Conservation (phyloP, 495 filamentous ascomycete genomes). For the Neurospora sp. region DNA sequence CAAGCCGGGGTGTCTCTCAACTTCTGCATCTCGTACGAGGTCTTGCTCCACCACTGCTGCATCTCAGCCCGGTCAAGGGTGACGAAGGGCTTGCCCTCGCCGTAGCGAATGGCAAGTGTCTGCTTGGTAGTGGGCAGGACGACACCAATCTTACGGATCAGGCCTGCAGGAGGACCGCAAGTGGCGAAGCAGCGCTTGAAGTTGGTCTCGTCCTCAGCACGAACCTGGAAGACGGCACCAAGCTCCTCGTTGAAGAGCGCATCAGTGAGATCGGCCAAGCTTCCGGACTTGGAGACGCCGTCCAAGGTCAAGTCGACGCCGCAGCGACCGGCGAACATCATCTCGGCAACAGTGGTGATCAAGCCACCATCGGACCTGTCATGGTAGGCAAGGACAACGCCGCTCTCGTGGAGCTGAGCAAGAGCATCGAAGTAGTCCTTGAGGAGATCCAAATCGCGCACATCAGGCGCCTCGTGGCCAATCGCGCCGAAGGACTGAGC, state of each 20-base stretch:
- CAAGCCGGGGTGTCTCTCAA: conserved; percentile 81
- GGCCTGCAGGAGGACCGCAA: conserved; percentile 70
- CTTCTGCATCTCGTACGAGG: conserved; percentile 85
- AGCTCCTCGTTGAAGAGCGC: conserved; percentile 93
- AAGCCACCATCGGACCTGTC: conserved; percentile 90
- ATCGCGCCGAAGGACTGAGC: conserved; percentile 87
- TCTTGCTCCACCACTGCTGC: conserved; percentile 81
- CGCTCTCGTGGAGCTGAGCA: conserved; percentile 72
- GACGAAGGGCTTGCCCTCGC: conserved; percentile 48
- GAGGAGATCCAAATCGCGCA: conserved; percentile 69
- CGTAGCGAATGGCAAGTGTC: conserved; percentile 63
- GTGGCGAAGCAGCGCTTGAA: conserved; percentile 90
- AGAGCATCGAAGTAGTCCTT: conserved; percentile 90
- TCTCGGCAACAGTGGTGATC: conserved; percentile 84
- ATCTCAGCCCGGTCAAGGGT: conserved; percentile 59
- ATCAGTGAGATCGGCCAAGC: conserved; percentile 55
- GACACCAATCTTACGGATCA: conserved; percentile 74
- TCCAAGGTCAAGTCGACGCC: conserved; percentile 82
- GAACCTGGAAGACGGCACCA: conserved; percentile 94
- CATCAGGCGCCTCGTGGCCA: conserved; percentile 74
- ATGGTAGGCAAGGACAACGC: conserved; percentile 88
- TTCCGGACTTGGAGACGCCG: conserved; percentile 45
- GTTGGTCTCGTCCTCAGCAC: conserved; percentile 67
- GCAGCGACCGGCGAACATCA: conserved; percentile 96
- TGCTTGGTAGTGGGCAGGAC: conserved; percentile 64